Percentiles rank a stretch among this genome's conserved stretches.
phyloP scores from a whole-genome alignment of 805 yeast species.

The Lachancea kluyveri region DNA sequence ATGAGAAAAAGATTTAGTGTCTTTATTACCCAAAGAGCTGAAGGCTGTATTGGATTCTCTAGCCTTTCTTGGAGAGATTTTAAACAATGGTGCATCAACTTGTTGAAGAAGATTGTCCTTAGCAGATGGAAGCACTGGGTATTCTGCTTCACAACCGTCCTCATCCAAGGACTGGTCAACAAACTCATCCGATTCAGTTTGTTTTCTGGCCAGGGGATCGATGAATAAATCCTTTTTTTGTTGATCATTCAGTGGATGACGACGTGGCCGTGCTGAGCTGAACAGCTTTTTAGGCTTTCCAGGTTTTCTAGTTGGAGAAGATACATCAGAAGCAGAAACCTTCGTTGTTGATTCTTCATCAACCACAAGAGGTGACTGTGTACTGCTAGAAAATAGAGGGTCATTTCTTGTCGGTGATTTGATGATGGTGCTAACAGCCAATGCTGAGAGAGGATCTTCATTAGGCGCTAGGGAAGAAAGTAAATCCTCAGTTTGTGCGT shows the following conservation, averaged over 20 bases:
- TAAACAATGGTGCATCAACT: conserved; percentile 22
- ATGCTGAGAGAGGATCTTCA: conserved; percentile 35
- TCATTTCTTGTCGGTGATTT: conserved; percentile 27
- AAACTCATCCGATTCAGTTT: conserved; percentile 26
- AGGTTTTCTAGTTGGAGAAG: conserved; percentile 36
- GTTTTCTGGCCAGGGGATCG: conserved; percentile 31
- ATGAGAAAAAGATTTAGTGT: neutral
- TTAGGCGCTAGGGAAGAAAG: conserved; percentile 25
- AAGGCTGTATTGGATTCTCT: conserved; percentile 1
- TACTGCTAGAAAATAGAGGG: conserved; percentile 30
- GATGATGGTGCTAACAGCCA: conserved; percentile 33
- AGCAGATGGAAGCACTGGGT: no score
- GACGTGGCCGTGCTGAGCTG: conserved; percentile 43
- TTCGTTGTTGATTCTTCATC: conserved; percentile 12
- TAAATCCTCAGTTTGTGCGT: conserved; percentile 12
- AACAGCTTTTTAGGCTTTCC: conserved; percentile 38
- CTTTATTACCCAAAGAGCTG: no score
- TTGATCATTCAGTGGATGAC: conserved; percentile 25
- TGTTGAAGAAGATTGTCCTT: conserved; percentile 15
- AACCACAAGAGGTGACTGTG: conserved; percentile 15
- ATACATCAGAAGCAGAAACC: conserved; percentile 10
- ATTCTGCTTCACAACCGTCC: no score
- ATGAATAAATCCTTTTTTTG: conserved; percentile 20
- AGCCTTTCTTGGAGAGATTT: conserved; percentile 16
- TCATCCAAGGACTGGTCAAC: conserved; percentile 27